Evolutionary conservation across 1,139 yeast genomes (phyloP).

Genomic region (Blastobotrys capitulatus): DNA sequence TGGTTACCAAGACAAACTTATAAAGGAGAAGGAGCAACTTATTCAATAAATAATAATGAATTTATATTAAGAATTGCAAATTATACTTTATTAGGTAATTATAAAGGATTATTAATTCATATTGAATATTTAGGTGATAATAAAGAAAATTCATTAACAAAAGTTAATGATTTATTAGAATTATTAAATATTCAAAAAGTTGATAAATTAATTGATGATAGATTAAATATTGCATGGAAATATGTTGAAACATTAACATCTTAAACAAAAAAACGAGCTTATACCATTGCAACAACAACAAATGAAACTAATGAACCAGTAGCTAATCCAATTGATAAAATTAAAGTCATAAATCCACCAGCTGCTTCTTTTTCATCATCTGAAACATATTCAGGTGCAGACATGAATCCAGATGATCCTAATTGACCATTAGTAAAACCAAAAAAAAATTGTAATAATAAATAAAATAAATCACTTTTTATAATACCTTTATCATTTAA

Average conservation of each 20-base stretch:
- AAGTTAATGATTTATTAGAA: constrained; percentile 16
- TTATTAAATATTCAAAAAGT: constrained; percentile 12
- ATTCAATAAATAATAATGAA: constrained; percentile 35
- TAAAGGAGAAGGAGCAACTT: constrained; percentile 69
- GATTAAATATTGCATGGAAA: constrained; percentile 19
- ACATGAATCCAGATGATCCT: constrained; percentile 76
- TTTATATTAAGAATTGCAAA: constrained; percentile 55
- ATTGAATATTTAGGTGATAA: constrained; percentile 32
- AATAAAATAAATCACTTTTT: constrained; percentile 61
- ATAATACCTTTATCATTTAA: constrained; percentile 41
- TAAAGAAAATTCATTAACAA: constrained; percentile 6
- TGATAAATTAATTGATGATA: constrained; percentile 12
- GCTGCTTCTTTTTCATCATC: constrained; percentile 83
- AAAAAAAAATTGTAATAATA: constrained; percentile 64
- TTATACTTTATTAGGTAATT: constrained; percentile 66
- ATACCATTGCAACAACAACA: constrained; percentile 42
- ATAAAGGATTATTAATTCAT: constrained; percentile 64
- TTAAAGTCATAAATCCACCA: constrained; percentile 82
- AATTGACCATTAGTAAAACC: constrained; percentile 88
- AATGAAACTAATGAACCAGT: constrained; percentile 74
- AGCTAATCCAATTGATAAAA: constrained; percentile 69
- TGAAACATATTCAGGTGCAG: constrained; percentile 52
- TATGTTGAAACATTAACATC: constrained; percentile 17
- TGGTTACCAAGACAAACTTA: constrained; percentile 72
- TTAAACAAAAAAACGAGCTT: not conserved